Evolutionary conservation across 1,284 basidiomycete genomes (phyloP).

Genomic region (Cystobasidium sp.): DNA sequence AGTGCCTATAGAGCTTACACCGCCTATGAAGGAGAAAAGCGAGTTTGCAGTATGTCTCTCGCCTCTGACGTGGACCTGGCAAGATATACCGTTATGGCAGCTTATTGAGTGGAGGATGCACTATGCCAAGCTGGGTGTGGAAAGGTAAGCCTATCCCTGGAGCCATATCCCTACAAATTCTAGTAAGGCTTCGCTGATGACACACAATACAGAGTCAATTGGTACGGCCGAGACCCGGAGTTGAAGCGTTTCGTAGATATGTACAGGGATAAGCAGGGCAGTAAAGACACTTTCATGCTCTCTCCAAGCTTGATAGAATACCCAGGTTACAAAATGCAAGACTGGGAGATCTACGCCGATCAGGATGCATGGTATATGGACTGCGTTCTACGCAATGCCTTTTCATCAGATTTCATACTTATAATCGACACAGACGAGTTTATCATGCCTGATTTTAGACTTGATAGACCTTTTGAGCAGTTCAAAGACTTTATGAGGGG

Average conservation of each 20-base stretch:
- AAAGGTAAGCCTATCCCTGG: not conserved
- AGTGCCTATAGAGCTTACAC: slow-evolving; percentile 14
- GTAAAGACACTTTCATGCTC: slow-evolving; percentile 26
- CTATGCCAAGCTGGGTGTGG: slow-evolving; percentile 20
- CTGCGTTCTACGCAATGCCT: slow-evolving; percentile 25
- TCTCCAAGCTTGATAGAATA: slow-evolving; percentile 17
- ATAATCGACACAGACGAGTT: slow-evolving; percentile 34
- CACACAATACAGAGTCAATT: slow-evolving; percentile 19
- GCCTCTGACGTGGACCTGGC: not conserved
- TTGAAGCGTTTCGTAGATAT: slow-evolving; percentile 18
- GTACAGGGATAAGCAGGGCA: slow-evolving; percentile 21
- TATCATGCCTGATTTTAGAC: slow-evolving; percentile 27
- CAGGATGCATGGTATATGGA: slow-evolving; percentile 42
- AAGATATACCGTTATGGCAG: slow-evolving; percentile 19
- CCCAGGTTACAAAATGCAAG: slow-evolving; percentile 5
- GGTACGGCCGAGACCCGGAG: slow-evolving; percentile 22
- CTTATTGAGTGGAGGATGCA: slow-evolving; percentile 31
- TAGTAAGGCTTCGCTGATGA: not conserved
- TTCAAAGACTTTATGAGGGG: slow-evolving; percentile 37
- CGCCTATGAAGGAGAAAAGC: slow-evolving; percentile 26
- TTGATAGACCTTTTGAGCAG: slow-evolving; percentile 21
- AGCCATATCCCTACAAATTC: not conserved
- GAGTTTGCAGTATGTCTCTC: slow-evolving; percentile 35
- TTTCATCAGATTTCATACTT: slow-evolving; percentile 38
- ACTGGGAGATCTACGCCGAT: slow-evolving; percentile 30